Evolutionary conservation across 306 rosid species (phyloP).

Genomic region (Rubus parviflorus): DNA sequence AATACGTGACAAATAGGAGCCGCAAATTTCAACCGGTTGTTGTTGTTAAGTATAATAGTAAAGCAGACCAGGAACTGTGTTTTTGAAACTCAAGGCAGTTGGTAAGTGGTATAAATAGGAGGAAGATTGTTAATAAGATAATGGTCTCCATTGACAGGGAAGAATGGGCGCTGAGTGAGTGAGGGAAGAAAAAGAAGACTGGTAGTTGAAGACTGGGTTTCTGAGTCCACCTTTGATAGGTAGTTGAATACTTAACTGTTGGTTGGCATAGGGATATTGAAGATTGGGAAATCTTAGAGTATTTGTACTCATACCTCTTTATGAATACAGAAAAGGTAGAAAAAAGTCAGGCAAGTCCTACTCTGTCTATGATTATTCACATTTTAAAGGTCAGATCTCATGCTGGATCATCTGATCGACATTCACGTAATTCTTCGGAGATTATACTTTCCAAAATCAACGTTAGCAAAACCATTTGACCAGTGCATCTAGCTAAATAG

Average conservation of each 20-base stretch:
- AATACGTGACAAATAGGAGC: conserved; percentile 23
- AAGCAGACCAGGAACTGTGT: conserved; percentile 11
- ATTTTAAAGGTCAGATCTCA: no score
- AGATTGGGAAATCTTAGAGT: background rate
- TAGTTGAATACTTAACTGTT: conserved; percentile 49
- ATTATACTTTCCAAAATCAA: background rate
- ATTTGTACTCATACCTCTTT: background rate
- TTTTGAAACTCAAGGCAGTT: conserved; percentile 29
- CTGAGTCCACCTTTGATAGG: conserved; percentile 46
- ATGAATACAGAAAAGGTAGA: background rate
- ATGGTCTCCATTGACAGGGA: conserved; percentile 17
- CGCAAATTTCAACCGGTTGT: background rate
- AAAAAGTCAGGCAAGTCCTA: background rate
- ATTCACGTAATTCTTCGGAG: background rate
- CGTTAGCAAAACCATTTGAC: background rate
- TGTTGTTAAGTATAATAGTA: background rate
- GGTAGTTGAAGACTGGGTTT: conserved; percentile 57
- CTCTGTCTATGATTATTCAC: no score
- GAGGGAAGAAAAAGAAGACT: conserved; percentile 31
- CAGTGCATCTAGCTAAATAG: background rate
- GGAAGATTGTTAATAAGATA: conserved; percentile 9
- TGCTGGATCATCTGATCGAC: no score
- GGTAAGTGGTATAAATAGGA: conserved; percentile 44
- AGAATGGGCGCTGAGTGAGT: conserved; percentile 26
- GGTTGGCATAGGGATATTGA: conserved; percentile 27